phyloP scores from a whole-genome alignment of 2,329 filamentous ascomycete genomes.

The Aureobasidium uvarum region DNA sequence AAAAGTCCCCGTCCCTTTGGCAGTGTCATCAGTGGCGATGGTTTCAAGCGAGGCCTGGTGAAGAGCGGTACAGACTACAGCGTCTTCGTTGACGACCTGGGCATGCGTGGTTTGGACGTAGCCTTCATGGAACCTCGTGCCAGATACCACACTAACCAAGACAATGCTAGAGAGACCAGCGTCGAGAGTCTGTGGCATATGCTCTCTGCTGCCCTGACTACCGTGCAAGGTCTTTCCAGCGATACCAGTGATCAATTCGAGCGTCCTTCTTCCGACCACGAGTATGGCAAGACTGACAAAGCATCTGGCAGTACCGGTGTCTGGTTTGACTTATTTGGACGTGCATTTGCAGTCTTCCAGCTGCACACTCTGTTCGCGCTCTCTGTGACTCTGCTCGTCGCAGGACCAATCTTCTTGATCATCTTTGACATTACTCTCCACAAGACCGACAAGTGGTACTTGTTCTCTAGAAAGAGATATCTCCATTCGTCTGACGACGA shows the following conservation, averaged over 20 bases:
- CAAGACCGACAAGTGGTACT: constrained; percentile 79
- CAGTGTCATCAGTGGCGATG: constrained; percentile 76
- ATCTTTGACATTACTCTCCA: constrained; percentile 66
- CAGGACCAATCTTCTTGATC: constrained; percentile 70
- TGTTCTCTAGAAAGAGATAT: constrained; percentile 68
- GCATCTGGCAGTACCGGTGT: constrained; percentile 64
- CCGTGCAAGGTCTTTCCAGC: constrained; percentile 67
- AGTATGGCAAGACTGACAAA: constrained; percentile 62
- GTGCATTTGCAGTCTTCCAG: constrained; percentile 71
- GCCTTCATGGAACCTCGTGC: constrained; percentile 86
- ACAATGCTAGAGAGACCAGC: constrained; percentile 79
- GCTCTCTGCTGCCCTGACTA: constrained; percentile 78
- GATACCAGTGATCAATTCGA: constrained; percentile 67
- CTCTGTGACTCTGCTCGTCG: constrained; percentile 78
- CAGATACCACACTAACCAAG: constrained; percentile 87
- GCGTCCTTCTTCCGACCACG: constrained; percentile 54
- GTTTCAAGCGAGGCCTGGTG: constrained; percentile 75
- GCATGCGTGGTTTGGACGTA: constrained; percentile 84
- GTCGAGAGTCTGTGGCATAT: constrained; percentile 81
- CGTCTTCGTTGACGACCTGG: constrained; percentile 73
- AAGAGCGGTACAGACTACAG: constrained; percentile 87
- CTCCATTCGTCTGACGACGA: constrained; percentile 60
- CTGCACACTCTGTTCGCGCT: constrained; percentile 84
- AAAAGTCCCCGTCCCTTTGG: constrained; percentile 75
- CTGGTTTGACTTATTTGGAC: constrained; percentile 92